Base-by-base conservation (phyloP, 345 rosid genomes). In the Noccaea bulbosa region DNA sequence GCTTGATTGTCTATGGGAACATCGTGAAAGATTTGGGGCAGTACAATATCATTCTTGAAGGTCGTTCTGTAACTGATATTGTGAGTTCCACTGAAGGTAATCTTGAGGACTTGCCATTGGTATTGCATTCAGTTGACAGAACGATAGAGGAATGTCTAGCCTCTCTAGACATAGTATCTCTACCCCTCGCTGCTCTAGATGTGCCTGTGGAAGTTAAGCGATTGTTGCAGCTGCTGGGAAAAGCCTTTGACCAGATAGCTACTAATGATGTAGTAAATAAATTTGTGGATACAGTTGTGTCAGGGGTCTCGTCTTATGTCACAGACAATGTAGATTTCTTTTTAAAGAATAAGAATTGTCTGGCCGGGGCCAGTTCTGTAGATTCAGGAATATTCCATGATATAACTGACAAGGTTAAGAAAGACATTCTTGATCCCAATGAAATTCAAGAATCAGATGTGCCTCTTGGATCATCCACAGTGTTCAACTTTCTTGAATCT, bases 1-100 rank as follows among this genome's bases (percentile, higher is more conserved):
- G 96, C 81, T 80, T 91, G 83, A 82, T 91, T 60, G 86, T 93
- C 73, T 91, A 89, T 77, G 97, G 99, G 66, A 94, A 91, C 76
- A 91, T 85, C 12, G 99, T 92, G 12, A 96, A 94, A 86, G 99
- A 94, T 86, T 75, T 91, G 77, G 99, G 99, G 77, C 99, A 94
- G 83, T 94, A 83, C 85, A 94, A 88, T 77, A 91, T 94, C 56
- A 92, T 86, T 73, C 87, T 94, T 64, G 96, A 85, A 80, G 97
- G 91, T 82, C 88, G 76, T 82, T 89, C 97, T 75, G 81, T 94
- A 72, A 86, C 88, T 67, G 86, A 83, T 84, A 84, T 89, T 81
- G 95, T 85, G 73, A 84, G 86, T 85, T 88, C 96, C 67, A 84
- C 85, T 64, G 97, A 88, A 22, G 98, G 95, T 62, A 86, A 88